A percentile compares a stretch with the other conserved stretches of the same genome.
Conservation (phyloP, 1,284 basidiomycete genomes). For the Trichosporon coremiiforme region DNA sequence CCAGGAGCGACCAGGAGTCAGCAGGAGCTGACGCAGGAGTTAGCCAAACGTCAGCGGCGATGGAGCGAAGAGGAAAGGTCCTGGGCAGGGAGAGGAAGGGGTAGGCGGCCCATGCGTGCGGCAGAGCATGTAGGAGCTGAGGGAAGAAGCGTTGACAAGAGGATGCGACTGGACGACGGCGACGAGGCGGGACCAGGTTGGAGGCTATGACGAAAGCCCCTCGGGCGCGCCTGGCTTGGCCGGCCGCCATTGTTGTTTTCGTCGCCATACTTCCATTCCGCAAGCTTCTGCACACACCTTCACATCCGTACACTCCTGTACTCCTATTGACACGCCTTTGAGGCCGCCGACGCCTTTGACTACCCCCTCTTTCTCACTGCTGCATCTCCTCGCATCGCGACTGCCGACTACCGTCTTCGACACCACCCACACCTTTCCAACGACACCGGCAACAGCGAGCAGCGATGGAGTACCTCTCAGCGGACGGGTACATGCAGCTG, state of each 20-base stretch:
- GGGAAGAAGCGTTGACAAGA: neutral
- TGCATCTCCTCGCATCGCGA: neutral
- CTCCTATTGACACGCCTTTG: conserved; percentile 10
- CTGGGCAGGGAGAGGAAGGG: neutral
- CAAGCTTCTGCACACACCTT: conserved; percentile 3
- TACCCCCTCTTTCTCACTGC: neutral
- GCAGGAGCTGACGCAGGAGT: neutral
- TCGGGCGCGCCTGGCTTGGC: conserved; percentile 6
- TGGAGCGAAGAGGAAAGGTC: neutral
- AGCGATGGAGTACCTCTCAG: conserved; percentile 13
- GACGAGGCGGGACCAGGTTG: neutral
- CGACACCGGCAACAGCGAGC: neutral
- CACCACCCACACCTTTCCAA: neutral
- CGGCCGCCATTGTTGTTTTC: conserved; percentile 10
- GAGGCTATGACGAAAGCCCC: neutral
- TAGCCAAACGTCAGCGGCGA: neutral
- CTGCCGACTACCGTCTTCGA: neutral
- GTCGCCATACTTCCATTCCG: neutral
- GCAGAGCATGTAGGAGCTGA: neutral
- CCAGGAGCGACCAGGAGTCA: neutral
- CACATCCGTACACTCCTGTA: neutral
- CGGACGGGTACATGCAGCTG: conserved; percentile 4
- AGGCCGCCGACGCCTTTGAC: neutral
- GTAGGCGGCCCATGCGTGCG: conserved; percentile 4
- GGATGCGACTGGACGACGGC: neutral